Conservation (phyloP, 2,329 filamentous ascomycete species). For the Metarhizium brunneum region DNA sequence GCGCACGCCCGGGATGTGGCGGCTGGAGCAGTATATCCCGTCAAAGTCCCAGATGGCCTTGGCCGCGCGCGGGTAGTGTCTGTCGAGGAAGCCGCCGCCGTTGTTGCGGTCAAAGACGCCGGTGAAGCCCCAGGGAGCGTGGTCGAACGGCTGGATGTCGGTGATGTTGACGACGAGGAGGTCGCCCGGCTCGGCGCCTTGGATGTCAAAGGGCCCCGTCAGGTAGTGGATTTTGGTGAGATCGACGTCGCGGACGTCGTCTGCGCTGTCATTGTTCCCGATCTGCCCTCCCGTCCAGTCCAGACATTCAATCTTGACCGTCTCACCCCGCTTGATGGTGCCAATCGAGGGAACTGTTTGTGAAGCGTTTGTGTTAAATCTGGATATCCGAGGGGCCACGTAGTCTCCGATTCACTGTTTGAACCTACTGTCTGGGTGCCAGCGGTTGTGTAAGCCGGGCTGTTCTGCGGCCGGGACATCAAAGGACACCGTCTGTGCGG, state of each 20-base stretch:
- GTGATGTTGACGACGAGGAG: conserved; percentile 82
- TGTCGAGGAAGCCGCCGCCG: conserved; percentile 81
- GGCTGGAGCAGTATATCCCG: conserved; percentile 62
- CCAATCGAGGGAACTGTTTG: conserved; percentile 61
- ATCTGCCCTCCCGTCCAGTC: conserved; percentile 85
- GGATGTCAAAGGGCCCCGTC: conserved; percentile 80
- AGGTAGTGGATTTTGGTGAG: conserved; percentile 81
- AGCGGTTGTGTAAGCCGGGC: conserved; percentile 68
- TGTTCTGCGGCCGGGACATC: conserved; percentile 64
- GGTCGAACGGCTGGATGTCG: conserved; percentile 81
- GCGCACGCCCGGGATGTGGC: conserved; percentile 79
- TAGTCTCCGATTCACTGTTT: neutral
- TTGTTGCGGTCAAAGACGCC: conserved; percentile 73
- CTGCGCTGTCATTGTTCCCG: conserved; percentile 79
- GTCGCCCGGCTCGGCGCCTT: conserved; percentile 76
- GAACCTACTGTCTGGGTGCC: conserved; percentile 76
- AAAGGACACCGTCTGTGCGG: conserved; percentile 38
- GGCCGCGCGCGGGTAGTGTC: conserved; percentile 72
- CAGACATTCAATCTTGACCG: conserved; percentile 87
- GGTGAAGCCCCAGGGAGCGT: conserved; percentile 85
- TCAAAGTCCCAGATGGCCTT: conserved; percentile 54
- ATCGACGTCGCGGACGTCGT: conserved; percentile 78
- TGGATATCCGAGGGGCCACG: neutral
- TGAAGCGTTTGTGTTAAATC: neutral
- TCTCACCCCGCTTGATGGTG: conserved; percentile 72